These are phyloP conservation scores for Tulasnella sp. DNA, from an alignment of 768 basidiomycete species.

Conservation along the genomic window DNA sequence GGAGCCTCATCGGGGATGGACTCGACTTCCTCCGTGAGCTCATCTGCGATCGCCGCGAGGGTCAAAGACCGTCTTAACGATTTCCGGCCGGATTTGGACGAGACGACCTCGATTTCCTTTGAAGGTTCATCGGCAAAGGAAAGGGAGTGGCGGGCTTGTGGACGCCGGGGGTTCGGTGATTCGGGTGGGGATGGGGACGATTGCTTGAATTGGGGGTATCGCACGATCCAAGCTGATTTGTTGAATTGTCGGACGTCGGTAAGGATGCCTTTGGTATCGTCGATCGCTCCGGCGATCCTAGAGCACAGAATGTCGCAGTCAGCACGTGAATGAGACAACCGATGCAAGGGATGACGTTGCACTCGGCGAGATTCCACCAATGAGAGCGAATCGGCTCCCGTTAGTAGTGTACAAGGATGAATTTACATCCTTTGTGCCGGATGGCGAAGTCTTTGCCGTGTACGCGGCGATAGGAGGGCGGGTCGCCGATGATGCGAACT, in stretches of 20 bases:
- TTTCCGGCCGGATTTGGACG: slow-evolving; percentile 33
- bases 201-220: slow-evolving; percentile 47
- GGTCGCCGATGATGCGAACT: slow-evolving; percentile 20
- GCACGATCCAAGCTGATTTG: slow-evolving; percentile 74
- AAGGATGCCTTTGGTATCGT: slow-evolving; percentile 56
- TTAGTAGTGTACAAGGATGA: no score
- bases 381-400: no score
- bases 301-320: background rate
- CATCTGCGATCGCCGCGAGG: slow-evolving; percentile 27
- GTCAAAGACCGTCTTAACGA: slow-evolving; percentile 50
- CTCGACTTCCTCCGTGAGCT: slow-evolving; percentile 34
- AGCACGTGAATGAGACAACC: background rate
- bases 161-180: slow-evolving; percentile 17
- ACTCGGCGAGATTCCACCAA: no score
- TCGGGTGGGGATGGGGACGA: slow-evolving; percentile 10
- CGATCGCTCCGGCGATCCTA: slow-evolving; percentile 69
- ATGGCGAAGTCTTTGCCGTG: background rate
- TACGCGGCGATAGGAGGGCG: no score
- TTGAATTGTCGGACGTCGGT: slow-evolving; percentile 67
- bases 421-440: background rate
- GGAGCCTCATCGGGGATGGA: slow-evolving; percentile 28
- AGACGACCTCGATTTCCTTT: slow-evolving; percentile 51
- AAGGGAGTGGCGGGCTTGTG: slow-evolving; percentile 49
- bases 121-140: slow-evolving; percentile 79
- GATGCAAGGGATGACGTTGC: no score